Base-by-base conservation (phyloP, 2,329 filamentous ascomycete genomes). In the Curvularia lunata region DNA sequence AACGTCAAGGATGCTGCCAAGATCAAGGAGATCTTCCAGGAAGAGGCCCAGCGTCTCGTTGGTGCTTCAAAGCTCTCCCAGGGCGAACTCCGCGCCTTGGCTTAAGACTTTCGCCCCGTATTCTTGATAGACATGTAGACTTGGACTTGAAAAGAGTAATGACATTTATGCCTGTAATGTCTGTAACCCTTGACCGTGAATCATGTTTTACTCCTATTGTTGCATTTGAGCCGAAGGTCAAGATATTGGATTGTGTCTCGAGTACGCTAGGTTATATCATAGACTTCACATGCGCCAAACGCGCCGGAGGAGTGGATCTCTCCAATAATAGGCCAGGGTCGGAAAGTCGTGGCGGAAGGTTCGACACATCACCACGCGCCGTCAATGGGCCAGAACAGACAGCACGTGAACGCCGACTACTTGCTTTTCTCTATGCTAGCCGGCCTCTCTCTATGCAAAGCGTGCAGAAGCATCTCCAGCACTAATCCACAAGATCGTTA, bases 1-100 rank as follows among this genome's bases (percentile, higher is more conserved):
- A 86, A 87, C 43, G 86, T 85, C 70, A 96, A 91, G 78, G 87
- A 94, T 61, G 88, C 87, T 19, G 87, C 85, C 64, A 91, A 92
- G 77, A 94, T 99, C 78, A 97, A 96, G 86, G 81, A 80, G 54
- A 88, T 92, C 52, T 98, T 93, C 86, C 81, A 81, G 64, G 88
- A 83, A 43, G 91, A 97, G 83, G 87, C 89, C 54, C 86, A 90
- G 83, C 85, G 89, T 63, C 85, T 98, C 34, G 84, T 95, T 59
- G 87, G 80, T 47, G 91, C 89, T 65, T 92, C 93, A 66, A 97
- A 96, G 85, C 80, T 95, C 58, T 93, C 94, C 83, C 90, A 90
- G 19, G 89, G 87, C 41, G 94, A 97, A 63, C 81, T 86, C 68
- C 96, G 95, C 84, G 81, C 81, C 19, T 74, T 91, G 45, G 66